Percentiles rank a stretch among this genome's conserved stretches.
phyloP scores from a whole-genome alignment of 169 alveolate genomes.

The Plasmodium chabaudi region DNA sequence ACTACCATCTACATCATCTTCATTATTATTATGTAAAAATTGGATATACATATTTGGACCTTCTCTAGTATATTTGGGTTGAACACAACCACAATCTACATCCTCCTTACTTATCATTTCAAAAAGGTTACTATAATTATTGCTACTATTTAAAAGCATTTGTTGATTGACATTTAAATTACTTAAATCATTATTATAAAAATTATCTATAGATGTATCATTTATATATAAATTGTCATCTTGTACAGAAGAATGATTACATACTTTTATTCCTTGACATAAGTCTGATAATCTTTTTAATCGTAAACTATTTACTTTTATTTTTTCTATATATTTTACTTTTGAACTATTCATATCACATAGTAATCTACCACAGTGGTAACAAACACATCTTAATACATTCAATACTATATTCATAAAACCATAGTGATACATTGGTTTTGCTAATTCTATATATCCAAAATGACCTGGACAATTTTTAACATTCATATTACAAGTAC shows the following conservation, averaged over 20 bases:
- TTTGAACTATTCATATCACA: constrained; percentile 90
- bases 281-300: constrained; percentile 79
- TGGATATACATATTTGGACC: constrained; percentile 91
- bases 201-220: constrained; percentile 52
- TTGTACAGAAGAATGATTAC: constrained; percentile 87
- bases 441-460: constrained; percentile 97
- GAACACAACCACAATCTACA: constrained; percentile 91
- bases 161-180: constrained; percentile 56
- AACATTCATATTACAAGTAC: constrained; percentile 95
- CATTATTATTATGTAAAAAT: constrained; percentile 84
- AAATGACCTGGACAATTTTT: constrained; percentile 99
- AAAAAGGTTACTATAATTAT: constrained; percentile 56
- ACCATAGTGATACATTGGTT: constrained; percentile 97
- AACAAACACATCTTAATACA: constrained; percentile 97
- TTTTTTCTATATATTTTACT: constrained; percentile 78
- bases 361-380: constrained; percentile 94
- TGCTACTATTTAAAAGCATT: constrained; percentile 61
- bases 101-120: constrained; percentile 78
- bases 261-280: constrained; percentile 77
- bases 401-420: constrained; percentile 93
- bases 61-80: constrained; percentile 91
- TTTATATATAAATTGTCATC: constrained; percentile 74
- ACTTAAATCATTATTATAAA: constrained; percentile 65
- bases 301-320: constrained; percentile 77
- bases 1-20: constrained; percentile 86